A percentile compares a stretch with the other conserved stretches of the same genome.
These are phyloP conservation scores for Astrocystis sublimbata DNA, from an alignment of 495 filamentous ascomycete species.

Conservation along the genomic window DNA sequence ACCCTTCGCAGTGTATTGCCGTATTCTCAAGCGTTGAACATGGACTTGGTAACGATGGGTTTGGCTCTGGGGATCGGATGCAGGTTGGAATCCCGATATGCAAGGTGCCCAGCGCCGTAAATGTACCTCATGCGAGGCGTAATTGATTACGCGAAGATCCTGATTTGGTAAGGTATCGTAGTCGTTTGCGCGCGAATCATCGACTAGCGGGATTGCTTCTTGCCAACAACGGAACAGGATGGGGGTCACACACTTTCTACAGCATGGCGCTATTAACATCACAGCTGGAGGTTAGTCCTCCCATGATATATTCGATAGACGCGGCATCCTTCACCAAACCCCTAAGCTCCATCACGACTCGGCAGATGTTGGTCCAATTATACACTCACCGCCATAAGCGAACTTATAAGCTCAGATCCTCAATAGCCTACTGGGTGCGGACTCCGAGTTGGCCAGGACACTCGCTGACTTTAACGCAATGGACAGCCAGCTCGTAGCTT, in stretches of 20 bases:
- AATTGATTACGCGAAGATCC: not conserved
- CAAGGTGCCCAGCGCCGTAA: constrained; percentile 1
- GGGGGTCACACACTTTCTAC: not conserved
- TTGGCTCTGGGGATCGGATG: not conserved
- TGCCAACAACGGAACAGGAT: constrained; percentile 1
- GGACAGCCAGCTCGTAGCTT: not conserved
- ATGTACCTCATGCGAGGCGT: not conserved
- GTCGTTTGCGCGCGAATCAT: constrained; percentile 1
- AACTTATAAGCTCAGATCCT: not conserved
- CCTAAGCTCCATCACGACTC: not conserved
- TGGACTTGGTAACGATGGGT: not conserved
- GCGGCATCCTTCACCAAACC: not conserved
- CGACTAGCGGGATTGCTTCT: constrained; percentile 1
- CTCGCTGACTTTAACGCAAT: not conserved
- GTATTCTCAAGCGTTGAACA: not conserved
- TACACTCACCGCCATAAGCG: constrained; percentile 8
- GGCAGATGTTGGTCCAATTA: not conserved
- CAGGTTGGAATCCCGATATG: constrained; percentile 3
- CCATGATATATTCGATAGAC: constrained; percentile 1
- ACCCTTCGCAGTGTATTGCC: constrained; percentile 18
- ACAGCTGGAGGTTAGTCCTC: not conserved
- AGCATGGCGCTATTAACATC: not conserved
- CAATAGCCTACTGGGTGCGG: not conserved
- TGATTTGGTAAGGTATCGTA: constrained; percentile 5
- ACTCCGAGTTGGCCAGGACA: not conserved